These are phyloP conservation scores for Chrysosporium keratinophilum DNA, from an alignment of 2,329 filamentous ascomycete genomes.

Conservation along the genomic window DNA sequence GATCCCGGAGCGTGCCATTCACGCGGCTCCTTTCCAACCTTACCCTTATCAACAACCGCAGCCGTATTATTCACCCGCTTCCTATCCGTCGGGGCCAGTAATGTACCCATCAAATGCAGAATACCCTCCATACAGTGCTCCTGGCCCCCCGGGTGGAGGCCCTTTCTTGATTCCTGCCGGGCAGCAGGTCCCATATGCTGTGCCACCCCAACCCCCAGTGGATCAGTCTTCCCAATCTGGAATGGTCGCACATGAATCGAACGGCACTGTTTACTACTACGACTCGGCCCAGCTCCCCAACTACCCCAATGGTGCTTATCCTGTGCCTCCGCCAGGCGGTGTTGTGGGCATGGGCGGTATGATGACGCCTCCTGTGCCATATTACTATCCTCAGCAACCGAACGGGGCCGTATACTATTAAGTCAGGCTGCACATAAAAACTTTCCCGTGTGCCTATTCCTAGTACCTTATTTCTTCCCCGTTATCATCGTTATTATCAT, in stretches of 20 bases:
- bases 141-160: conserved; percentile 40
- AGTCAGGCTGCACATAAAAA: background rate
- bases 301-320: conserved; percentile 45
- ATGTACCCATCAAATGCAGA: conserved; percentile 52
- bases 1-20: conserved; percentile 84
- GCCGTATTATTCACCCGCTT: conserved; percentile 49
- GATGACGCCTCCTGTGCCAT: conserved; percentile 55
- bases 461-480: background rate
- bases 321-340: conserved; percentile 42
- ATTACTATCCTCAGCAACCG: conserved; percentile 47
- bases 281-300: conserved; percentile 61
- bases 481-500: background rate
- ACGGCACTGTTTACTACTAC: conserved; percentile 94
- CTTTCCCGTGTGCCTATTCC: background rate
- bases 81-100: conserved; percentile 49
- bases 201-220: conserved; percentile 21
- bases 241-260: conserved; percentile 72
- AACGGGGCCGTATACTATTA: conserved; percentile 52
- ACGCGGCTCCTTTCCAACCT: conserved; percentile 81
- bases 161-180: conserved; percentile 48
- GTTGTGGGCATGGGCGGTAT: conserved; percentile 66
- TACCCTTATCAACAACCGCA: conserved; percentile 50
- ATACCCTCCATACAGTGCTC: conserved; percentile 36
- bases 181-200: conserved; percentile 20
- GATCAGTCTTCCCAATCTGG: conserved; percentile 40